These are phyloP conservation scores for Pythium aquatile DNA, from an alignment of 352 stramenopile species.

Conservation along the genomic window DNA sequence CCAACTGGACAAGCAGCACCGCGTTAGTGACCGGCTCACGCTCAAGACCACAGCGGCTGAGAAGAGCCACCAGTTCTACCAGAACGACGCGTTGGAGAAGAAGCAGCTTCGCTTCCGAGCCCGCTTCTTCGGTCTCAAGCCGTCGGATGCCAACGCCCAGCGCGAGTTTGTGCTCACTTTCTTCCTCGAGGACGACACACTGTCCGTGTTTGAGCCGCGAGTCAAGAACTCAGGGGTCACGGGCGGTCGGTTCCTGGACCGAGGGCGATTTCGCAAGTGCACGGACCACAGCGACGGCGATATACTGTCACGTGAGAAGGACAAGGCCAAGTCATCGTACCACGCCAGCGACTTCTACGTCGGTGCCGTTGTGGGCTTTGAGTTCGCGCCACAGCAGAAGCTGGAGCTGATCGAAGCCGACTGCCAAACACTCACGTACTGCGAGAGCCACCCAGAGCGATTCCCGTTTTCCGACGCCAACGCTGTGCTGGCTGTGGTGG, in stretches of 20 bases:
- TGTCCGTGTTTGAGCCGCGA: slow-evolving; percentile 71
- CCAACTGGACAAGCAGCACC: slow-evolving; percentile 25
- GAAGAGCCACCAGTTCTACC: slow-evolving; percentile 30
- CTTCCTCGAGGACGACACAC: slow-evolving; percentile 77
- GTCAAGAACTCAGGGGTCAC: slow-evolving; percentile 65
- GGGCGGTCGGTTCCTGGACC: slow-evolving; percentile 74
- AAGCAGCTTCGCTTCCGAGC: slow-evolving; percentile 78
- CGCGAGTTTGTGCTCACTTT: slow-evolving; percentile 79
- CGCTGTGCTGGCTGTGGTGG: slow-evolving; percentile 31
- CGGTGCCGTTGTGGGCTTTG: slow-evolving; percentile 63
- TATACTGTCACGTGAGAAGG: slow-evolving; percentile 31
- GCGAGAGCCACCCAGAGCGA: slow-evolving; percentile 61
- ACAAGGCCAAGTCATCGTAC: slow-evolving; percentile 42
- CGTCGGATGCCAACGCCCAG: slow-evolving; percentile 38
- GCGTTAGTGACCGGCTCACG: background rate
- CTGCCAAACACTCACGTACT: slow-evolving; percentile 71
- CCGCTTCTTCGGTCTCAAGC: slow-evolving; percentile 43
- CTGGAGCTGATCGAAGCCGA: slow-evolving; percentile 78
- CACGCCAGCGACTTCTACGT: slow-evolving; percentile 65
- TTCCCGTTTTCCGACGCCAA: slow-evolving; percentile 63
- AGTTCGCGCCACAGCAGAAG: slow-evolving; percentile 64
- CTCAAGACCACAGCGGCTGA: background rate
- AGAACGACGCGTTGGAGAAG: slow-evolving; percentile 46
- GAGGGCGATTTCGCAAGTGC: slow-evolving; percentile 61
- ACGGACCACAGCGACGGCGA: slow-evolving; percentile 18